Base-by-base conservation (phyloP, 495 filamentous ascomycete genomes). In the Elasticomyces elasticus region DNA sequence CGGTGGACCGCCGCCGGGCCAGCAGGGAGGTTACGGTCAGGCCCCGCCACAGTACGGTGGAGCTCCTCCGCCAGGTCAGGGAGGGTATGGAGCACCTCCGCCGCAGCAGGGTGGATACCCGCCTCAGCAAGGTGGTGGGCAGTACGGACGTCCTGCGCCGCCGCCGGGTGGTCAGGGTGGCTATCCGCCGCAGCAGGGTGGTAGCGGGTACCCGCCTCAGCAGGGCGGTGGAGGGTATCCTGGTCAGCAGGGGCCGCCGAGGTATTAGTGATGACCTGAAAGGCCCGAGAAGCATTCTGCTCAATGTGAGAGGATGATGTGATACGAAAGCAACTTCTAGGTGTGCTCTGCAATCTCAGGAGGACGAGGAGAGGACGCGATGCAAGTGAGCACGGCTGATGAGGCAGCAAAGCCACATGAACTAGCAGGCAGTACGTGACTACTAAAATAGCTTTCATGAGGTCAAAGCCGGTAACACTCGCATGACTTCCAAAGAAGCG, bases 181-280 rank as follows among this genome's bases (percentile, higher is more conserved):
- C 19, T 48, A 48, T 44, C 59, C 22, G 47, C 63, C 47, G 19
- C 47, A 31, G 47, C 19, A 27, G 19, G 30, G 45, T 52, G 58
- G 56, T 26, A 49, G 59, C n/a, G 61, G 63, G 1, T 62, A 60
- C 37, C 55, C 49, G 41, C 55, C 55, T 4, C 56, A 54, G 51
- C 55, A 58, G 41, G 33, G 37, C 17, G 54, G 54, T 27, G 37
- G 33, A 12, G 26, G 47, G 19, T 38, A 49, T 5, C 23, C 28
- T 4, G 35, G 35, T 3, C 35, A 4, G 35, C 35, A 40, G 35
- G 35, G 35, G 38, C 58, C 49, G 12, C 55, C 55, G 5, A 52
- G 55, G 50, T 58, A 58, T 28, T 58, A 58, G 55, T 46, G 35
- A 10, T 43, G 31, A 33, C 6, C 28, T 45, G 42, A 45, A 12